Percentiles rank a stretch among this genome's conserved stretches.
Evolutionary conservation across 208 protist genomes (phyloP).

Genomic region (Ichthyophonus hoferi): DNA sequence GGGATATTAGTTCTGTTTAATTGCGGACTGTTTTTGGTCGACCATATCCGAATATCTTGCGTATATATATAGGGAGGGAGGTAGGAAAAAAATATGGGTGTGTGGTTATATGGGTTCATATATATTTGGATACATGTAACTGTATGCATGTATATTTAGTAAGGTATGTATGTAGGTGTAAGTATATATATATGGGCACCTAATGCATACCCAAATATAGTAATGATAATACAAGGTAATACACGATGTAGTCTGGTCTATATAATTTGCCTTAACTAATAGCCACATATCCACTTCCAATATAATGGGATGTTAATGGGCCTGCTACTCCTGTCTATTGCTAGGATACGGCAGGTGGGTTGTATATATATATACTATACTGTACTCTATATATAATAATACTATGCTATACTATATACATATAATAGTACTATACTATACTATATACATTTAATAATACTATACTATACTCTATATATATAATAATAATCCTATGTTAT

Average conservation of each 20-base stretch:
- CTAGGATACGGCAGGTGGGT: conserved; percentile 1
- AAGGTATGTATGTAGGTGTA: not conserved
- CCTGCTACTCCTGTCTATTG: conserved; percentile 61
- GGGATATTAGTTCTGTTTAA: not conserved
- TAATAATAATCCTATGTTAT: no score
- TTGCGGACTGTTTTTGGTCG: conserved; percentile 15
- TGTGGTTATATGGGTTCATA: conserved; percentile 3
- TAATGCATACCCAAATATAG: no score
- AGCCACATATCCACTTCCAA: conserved; percentile 76
- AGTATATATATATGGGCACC: no score
- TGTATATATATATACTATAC: no score
- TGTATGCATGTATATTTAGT: not conserved
- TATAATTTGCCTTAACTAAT: not conserved
- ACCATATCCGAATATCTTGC: not conserved
- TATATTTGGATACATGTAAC: not conserved
- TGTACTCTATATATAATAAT: no score
- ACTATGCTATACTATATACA: no score
- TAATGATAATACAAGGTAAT: no score
- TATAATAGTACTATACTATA: no score
- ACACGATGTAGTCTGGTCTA: no score
- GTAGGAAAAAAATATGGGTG: no score
- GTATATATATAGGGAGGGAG: not conserved
- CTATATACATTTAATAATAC: no score
- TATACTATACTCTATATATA: no score
- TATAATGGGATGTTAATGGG: conserved; percentile 78